phyloP scores from a whole-genome alignment of 2,329 filamentous ascomycete species.

The Penicillium sp. region DNA sequence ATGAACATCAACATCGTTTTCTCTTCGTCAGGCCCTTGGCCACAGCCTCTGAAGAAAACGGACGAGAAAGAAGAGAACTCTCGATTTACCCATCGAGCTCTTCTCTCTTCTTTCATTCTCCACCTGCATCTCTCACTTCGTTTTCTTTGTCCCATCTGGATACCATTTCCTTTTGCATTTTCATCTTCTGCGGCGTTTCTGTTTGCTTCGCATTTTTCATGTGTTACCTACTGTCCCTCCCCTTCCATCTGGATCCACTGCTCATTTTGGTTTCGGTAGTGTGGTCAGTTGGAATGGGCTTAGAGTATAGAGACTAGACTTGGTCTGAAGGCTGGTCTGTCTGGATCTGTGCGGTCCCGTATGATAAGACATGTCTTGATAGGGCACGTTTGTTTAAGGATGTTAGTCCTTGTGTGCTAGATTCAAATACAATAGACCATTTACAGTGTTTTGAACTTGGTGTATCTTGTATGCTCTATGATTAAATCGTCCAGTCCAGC shows the following conservation, averaged over 20 bases:
- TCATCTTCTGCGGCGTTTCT: slow-evolving; percentile 18
- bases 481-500: background rate
- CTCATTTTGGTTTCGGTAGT: background rate
- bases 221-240: background rate
- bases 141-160: slow-evolving; percentile 16
- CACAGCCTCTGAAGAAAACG: background rate
- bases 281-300: slow-evolving; percentile 5
- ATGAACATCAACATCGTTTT: background rate
- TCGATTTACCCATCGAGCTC: background rate
- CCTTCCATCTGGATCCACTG: background rate
- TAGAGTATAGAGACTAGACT: slow-evolving; percentile 21
- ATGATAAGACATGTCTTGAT: background rate
- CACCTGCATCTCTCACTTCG: slow-evolving; percentile 5
- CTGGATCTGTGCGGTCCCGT: background rate
- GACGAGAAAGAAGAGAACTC: background rate
- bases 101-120: background rate
- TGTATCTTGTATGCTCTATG: background rate
- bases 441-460: background rate
- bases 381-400: background rate
- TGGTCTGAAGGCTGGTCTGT: background rate
- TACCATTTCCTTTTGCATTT: slow-evolving; percentile 29
- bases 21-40: background rate
- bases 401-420: slow-evolving; percentile 14
- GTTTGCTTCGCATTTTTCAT: slow-evolving; percentile 17
- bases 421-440: slow-evolving; percentile 24